These are phyloP conservation scores for Alternaria sp. DNA, from an alignment of 2,329 filamentous ascomycete genomes.

Conservation along the genomic window DNA sequence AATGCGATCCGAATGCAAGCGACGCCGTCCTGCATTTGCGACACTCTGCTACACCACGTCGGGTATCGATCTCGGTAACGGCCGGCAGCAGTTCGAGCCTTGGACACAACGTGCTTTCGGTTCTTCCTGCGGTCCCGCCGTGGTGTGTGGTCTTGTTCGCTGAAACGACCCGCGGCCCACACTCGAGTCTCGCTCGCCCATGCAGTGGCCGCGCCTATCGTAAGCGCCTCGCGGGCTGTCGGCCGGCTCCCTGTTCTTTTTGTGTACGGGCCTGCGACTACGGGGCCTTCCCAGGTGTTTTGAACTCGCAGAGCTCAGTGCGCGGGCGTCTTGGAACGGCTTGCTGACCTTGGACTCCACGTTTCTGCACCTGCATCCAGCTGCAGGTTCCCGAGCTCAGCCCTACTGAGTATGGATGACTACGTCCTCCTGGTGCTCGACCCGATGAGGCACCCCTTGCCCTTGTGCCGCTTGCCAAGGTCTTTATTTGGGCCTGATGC, in stretches of 20 bases:
- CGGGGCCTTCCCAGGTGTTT: slow-evolving; percentile 1
- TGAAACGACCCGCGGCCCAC: slow-evolving; percentile 27
- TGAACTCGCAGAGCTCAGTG: slow-evolving; percentile 3
- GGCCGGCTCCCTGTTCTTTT: slow-evolving; percentile 15
- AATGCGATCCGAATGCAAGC: slow-evolving; percentile 8
- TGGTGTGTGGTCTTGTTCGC: slow-evolving; percentile 17
- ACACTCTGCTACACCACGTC: slow-evolving; percentile 6
- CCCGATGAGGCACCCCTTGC: slow-evolving; percentile 24
- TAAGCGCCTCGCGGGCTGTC: slow-evolving; percentile 25
- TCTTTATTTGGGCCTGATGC: slow-evolving; percentile 36
- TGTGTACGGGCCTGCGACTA: slow-evolving; percentile 16
- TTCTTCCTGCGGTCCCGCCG: slow-evolving; percentile 22
- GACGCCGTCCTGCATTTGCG: slow-evolving; percentile 4
- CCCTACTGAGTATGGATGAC: slow-evolving; percentile 44
- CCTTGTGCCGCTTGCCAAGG: slow-evolving; percentile 34
- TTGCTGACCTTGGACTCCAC: slow-evolving; percentile 29
- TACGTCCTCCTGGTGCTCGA: slow-evolving; percentile 25
- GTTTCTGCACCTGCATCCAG: slow-evolving; percentile 15
- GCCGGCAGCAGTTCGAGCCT: slow-evolving; percentile 25
- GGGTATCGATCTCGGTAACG: slow-evolving; percentile 13
- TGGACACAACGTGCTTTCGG: slow-evolving; percentile 24
- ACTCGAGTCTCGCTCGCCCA: slow-evolving; percentile 13
- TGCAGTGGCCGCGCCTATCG: slow-evolving; percentile 25
- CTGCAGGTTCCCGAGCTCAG: slow-evolving; percentile 43
- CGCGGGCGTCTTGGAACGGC: slow-evolving; percentile 22